Evolutionary conservation across 805 yeast species (phyloP).

Genomic region (Suhomyces faveliae): DNA sequence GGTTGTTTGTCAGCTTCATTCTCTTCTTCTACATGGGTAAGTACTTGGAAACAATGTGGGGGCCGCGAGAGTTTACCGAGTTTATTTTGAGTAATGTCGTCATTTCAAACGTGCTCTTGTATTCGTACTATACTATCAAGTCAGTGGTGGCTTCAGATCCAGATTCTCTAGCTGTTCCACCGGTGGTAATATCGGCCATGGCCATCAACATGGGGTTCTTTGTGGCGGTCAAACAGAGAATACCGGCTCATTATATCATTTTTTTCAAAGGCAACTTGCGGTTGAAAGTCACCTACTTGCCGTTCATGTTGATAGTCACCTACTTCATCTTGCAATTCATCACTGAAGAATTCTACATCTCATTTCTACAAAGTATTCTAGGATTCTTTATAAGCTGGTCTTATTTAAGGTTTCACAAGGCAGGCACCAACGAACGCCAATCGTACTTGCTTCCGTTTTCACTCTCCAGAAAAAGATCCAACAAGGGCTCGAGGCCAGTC

Average conservation of each 20-base stretch:
- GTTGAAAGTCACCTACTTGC: conserved; percentile 41
- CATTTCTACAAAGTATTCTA: conserved; percentile 21
- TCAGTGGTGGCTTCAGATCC: conserved; percentile 11
- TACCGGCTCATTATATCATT: conserved; percentile 58
- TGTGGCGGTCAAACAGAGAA: conserved; percentile 64
- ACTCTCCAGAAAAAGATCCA: conserved; percentile 8
- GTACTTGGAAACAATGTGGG: conserved; percentile 68
- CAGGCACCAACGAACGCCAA: conserved; percentile 43
- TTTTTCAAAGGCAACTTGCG: conserved; percentile 47
- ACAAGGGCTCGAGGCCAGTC: conserved; percentile 16
- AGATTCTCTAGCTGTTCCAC: conserved; percentile 27
- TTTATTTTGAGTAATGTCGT: conserved; percentile 42
- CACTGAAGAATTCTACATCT: conserved; percentile 28
- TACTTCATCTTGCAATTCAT: conserved; percentile 23
- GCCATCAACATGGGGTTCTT: conserved; percentile 57
- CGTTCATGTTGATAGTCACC: conserved; percentile 24
- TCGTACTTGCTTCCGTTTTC: conserved; percentile 40
- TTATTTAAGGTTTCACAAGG: conserved; percentile 38
- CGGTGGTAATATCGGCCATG: conserved; percentile 52
- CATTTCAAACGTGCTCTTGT: conserved; percentile 35
- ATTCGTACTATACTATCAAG: conserved; percentile 22
- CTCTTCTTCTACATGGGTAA: conserved; percentile 54
- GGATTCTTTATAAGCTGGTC: conserved; percentile 41
- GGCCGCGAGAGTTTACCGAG: conserved; percentile 48
- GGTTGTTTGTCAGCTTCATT: conserved; percentile 35